Conservation (phyloP, 1,284 basidiomycete species). For the Tranzscheliella williamsii region DNA sequence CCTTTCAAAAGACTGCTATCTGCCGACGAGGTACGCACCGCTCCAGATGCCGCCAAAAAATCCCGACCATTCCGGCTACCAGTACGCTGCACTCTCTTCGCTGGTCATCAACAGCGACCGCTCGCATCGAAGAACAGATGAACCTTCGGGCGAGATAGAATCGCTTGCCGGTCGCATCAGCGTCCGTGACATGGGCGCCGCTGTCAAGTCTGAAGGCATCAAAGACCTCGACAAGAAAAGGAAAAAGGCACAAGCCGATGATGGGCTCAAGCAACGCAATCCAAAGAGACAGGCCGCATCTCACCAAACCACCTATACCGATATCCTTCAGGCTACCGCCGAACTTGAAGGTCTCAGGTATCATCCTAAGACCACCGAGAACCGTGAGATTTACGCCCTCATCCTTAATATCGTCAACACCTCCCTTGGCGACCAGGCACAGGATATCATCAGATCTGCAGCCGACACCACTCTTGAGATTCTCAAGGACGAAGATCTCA, state of each 20-base stretch:
- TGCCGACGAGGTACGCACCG: too few relatives aligned
- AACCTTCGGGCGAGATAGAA: constrained; percentile 94
- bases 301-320: constrained; percentile 65
- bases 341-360: constrained; percentile 86
- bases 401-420: constrained; percentile 74
- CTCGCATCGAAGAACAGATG: constrained; percentile 61
- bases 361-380: constrained; percentile 88
- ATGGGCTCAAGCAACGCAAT: constrained; percentile 27
- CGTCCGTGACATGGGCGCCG: constrained; percentile 88
- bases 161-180: constrained; percentile 89
- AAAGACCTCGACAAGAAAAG: constrained; percentile 97
- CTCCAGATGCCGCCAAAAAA: constrained; percentile 55
- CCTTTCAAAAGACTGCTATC: too few relatives aligned
- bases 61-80: constrained; percentile 58
- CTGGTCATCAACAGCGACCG: constrained; percentile 57
- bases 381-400: constrained; percentile 89
- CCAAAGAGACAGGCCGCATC: constrained; percentile 25
- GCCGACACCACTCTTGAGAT: constrained; percentile 87
- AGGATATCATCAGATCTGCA: constrained; percentile 91
- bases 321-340: constrained; percentile 70
- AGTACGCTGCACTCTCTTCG: constrained; percentile 59
- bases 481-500: constrained; percentile 85
- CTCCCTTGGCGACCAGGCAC: constrained; percentile 85
- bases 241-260: constrained; percentile 57
- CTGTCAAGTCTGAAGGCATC: constrained; percentile 78